Conservation (phyloP, 768 basidiomycete species). For the Lactarius trivialis region DNA sequence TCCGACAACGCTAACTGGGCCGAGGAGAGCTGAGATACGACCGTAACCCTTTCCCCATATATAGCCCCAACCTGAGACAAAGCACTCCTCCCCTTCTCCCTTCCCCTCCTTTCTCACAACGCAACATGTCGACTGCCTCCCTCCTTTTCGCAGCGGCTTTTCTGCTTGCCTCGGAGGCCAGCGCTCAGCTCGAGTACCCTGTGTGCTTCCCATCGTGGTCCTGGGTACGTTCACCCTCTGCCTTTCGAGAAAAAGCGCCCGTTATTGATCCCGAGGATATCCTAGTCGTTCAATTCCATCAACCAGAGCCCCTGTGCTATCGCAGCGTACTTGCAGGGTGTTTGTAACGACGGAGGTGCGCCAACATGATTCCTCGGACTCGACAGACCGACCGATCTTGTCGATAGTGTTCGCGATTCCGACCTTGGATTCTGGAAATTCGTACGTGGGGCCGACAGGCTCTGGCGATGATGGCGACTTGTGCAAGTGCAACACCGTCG, state of each 20-base stretch:
- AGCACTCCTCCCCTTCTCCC: not conserved
- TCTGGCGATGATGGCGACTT: constrained; percentile 25
- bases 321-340: constrained; percentile 3
- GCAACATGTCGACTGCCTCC: not conserved
- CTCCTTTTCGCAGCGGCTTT: not conserved
- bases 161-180: not conserved
- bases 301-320: constrained; percentile 5
- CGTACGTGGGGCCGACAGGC: constrained; percentile 16
- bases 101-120: not conserved
- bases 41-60: not conserved
- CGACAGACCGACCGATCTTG: not conserved
- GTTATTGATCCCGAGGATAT: not conserved
- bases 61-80: not conserved
- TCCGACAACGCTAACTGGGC: not conserved
- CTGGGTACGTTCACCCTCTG: constrained; percentile 1
- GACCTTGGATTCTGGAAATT: not conserved
- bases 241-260: not conserved
- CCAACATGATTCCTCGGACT: not conserved
- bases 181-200: not conserved
- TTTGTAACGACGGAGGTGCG: constrained; percentile 11
- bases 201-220: not conserved
- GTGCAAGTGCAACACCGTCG: constrained; percentile 31
- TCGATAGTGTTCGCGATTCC: constrained; percentile 3
- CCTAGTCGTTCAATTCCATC: constrained; percentile 12
- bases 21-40: not conserved